Evolutionary conservation across 2,329 filamentous ascomycete species (phyloP).

Genomic region (Cytospora mali): DNA sequence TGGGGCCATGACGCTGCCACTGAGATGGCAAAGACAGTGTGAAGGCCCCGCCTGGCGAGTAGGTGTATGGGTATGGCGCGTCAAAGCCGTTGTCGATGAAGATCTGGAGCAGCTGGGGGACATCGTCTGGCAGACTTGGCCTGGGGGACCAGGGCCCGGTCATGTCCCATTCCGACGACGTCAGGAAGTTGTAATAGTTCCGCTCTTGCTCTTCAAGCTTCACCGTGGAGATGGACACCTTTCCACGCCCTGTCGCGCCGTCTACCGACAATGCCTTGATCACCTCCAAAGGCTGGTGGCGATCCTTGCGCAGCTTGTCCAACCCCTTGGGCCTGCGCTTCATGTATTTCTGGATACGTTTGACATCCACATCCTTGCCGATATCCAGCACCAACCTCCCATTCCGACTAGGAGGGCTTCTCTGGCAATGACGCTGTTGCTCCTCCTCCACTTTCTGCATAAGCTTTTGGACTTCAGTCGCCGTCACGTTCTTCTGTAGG

Average conservation of each 20-base stretch:
- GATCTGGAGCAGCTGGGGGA: slow-evolving; percentile 8
- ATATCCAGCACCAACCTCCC: slow-evolving; percentile 15
- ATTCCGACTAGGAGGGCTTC: neutral
- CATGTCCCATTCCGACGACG: neutral
- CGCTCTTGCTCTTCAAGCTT: slow-evolving; percentile 11
- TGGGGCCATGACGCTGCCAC: slow-evolving; percentile 2
- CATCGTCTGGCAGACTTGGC: neutral
- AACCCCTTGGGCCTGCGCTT: slow-evolving; percentile 23
- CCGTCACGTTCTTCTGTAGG: slow-evolving; percentile 39
- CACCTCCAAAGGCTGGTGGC: slow-evolving; percentile 18
- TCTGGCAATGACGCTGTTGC: slow-evolving; percentile 10
- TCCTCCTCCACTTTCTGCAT: slow-evolving; percentile 34
- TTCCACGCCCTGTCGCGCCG: slow-evolving; percentile 16
- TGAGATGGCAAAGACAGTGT: neutral
- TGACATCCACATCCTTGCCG: slow-evolving; percentile 5
- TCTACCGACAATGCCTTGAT: slow-evolving; percentile 20
- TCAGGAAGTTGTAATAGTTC: neutral
- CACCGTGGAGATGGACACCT: slow-evolving; percentile 10
- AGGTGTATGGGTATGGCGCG: neutral
- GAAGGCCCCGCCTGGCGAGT: neutral
- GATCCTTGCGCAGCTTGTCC: slow-evolving; percentile 2
- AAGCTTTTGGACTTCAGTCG: slow-evolving; percentile 33
- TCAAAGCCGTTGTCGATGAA: slow-evolving; percentile 19
- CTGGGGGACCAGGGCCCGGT: neutral
- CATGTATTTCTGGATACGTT: slow-evolving; percentile 25